A percentile compares a stretch with the other conserved stretches of the same genome.
Conservation (phyloP, 352 stramenopile genomes). For the Phytopythium aichiense region DNA sequence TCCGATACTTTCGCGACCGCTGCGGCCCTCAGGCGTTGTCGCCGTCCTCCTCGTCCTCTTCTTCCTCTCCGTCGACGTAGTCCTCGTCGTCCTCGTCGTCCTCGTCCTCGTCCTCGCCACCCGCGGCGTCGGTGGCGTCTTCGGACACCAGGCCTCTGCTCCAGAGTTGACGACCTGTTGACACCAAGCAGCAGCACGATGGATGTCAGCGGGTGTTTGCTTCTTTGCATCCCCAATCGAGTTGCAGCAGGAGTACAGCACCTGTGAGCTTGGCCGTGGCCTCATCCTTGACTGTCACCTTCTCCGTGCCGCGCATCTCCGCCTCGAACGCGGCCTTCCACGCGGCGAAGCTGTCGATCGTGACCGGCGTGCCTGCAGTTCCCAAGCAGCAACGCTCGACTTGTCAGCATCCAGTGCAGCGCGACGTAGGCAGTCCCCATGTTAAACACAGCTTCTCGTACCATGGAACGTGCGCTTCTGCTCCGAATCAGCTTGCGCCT, state of each 20-base stretch:
- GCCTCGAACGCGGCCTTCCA: slow-evolving; percentile 72
- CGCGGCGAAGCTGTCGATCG: slow-evolving; percentile 63
- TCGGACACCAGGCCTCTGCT: slow-evolving; percentile 70
- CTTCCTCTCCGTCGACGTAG: slow-evolving; percentile 24
- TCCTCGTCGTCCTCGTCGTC: slow-evolving; percentile 44
- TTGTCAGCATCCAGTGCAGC: not conserved
- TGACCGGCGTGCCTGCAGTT: slow-evolving; percentile 64
- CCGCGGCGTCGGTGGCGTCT: slow-evolving; percentile 35
- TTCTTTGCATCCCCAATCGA: not conserved
- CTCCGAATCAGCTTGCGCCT: slow-evolving; percentile 27
- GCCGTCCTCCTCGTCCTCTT: slow-evolving; percentile 28
- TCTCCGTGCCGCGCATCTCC: slow-evolving; percentile 50
- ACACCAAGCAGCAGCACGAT: not conserved
- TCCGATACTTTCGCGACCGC: not conserved
- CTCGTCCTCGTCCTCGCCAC: slow-evolving; percentile 5
- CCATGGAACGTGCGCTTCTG: slow-evolving; percentile 28
- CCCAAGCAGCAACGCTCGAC: not conserved
- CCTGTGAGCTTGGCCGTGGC: slow-evolving; percentile 72
- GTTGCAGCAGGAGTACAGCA: slow-evolving; percentile 5
- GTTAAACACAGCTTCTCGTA: slow-evolving; percentile 5
- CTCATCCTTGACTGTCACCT: slow-evolving; percentile 61
- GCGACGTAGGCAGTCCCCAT: not conserved
- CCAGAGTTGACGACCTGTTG: slow-evolving; percentile 59
- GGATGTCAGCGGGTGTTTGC: not conserved
- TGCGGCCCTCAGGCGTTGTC: slow-evolving; percentile 5